Conservation (phyloP, 306 rosid species). For the Malus fusca region DNA sequence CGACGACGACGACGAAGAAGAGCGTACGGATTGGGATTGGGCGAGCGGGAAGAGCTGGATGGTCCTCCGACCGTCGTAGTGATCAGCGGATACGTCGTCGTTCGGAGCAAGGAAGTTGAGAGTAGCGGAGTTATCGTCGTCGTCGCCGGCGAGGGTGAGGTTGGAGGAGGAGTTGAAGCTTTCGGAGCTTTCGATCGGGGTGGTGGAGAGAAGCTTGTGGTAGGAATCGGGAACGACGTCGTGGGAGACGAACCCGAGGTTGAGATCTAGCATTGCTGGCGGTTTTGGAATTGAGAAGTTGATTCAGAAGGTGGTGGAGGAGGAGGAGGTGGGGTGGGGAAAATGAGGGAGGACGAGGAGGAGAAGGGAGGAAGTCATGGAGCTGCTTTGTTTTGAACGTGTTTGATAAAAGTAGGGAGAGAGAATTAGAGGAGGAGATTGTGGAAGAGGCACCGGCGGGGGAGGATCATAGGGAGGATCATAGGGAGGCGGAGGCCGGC, state of each 20-base stretch:
- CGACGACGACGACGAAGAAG: conserved; percentile 10
- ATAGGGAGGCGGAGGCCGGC: not conserved
- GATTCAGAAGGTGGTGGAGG: not conserved
- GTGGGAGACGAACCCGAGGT: conserved; percentile 41
- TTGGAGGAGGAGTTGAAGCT: conserved; percentile 61
- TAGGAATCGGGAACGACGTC: conserved; percentile 21
- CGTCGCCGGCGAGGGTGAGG: conserved; percentile 44
- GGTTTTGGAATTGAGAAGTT: not conserved
- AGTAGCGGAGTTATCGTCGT: conserved; percentile 30
- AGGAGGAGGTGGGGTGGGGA: not conserved
- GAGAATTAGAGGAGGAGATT: not conserved
- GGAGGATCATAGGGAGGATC: conserved; percentile 6
- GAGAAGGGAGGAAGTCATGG: not conserved
- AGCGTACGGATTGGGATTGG: not conserved
- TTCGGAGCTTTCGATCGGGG: conserved; percentile 53
- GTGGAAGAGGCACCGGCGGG: not conserved
- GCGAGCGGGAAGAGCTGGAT: conserved; percentile 59
- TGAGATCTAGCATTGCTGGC: conserved; percentile 70
- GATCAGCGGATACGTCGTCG: conserved; percentile 3
- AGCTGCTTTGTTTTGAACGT: not conserved
- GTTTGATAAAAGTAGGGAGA: not conserved
- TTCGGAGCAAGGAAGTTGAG: conserved; percentile 39
- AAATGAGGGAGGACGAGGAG: not conserved
- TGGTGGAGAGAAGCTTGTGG: conserved; percentile 23
- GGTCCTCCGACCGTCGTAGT: conserved; percentile 28